Conservation (phyloP, 2,329 filamentous ascomycete genomes). For the Sporothrix pseudoabietina region DNA sequence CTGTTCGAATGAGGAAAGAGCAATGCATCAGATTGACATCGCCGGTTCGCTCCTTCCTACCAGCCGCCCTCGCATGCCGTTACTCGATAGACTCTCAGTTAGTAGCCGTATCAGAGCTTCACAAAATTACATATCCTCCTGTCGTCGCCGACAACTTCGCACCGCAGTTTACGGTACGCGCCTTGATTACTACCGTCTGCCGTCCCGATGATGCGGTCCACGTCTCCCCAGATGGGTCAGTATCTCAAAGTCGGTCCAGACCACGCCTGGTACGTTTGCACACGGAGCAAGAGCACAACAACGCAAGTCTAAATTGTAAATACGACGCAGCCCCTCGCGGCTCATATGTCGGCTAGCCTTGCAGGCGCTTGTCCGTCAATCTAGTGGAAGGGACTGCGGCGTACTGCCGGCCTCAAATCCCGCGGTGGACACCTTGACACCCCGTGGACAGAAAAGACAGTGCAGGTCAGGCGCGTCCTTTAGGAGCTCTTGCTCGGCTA, state of each 20-base stretch:
- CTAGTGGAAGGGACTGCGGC: neutral
- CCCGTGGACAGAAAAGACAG: neutral
- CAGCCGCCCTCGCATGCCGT: neutral
- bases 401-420: conserved; percentile 1
- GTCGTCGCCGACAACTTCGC: neutral
- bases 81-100: neutral
- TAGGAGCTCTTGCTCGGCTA: neutral
- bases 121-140: neutral
- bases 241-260: neutral
- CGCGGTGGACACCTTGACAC: neutral
- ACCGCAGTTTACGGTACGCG: neutral
- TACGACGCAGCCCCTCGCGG: neutral
- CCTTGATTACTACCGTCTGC: neutral
- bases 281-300: neutral
- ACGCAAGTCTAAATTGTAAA: neutral
- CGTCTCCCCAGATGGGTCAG: neutral
- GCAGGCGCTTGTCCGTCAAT: neutral
- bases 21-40: neutral
- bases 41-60: neutral
- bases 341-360: neutral
- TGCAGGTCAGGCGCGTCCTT: neutral
- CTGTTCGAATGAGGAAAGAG: conserved; percentile 5
- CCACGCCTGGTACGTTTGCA: neutral
- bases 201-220: neutral
- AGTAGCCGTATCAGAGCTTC: neutral